Conservation (phyloP, 768 basidiomycete species). For the Phylloporus sp. region DNA sequence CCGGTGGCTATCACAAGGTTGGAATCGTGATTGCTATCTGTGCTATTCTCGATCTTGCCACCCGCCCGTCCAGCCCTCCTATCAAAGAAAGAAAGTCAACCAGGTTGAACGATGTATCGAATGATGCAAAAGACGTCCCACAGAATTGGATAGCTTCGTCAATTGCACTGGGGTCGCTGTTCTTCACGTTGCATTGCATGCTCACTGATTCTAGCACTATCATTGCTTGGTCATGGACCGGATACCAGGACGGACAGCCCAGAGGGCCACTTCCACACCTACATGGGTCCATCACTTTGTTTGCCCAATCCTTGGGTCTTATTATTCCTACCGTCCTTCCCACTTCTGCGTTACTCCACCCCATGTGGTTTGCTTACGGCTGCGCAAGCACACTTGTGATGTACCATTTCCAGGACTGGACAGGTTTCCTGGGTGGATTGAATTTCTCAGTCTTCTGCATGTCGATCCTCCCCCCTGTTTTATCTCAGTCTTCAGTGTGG, state of each 20-base stretch:
- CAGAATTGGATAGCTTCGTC: constrained; percentile 39
- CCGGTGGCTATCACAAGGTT: constrained; percentile 65
- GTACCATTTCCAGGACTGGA: constrained; percentile 61
- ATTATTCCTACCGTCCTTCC: constrained; percentile 35
- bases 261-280: constrained; percentile 70
- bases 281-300: constrained; percentile 63
- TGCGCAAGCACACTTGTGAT: constrained; percentile 48
- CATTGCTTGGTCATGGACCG: constrained; percentile 86
- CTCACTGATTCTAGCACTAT: constrained; percentile 73
- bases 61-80: constrained; percentile 32
- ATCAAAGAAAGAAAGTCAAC: not conserved
- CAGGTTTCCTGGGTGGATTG: constrained; percentile 65
- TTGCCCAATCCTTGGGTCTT: constrained; percentile 57
- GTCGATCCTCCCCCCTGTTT: constrained; percentile 53
- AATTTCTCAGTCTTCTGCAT: constrained; percentile 57
- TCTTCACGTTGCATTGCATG: constrained; percentile 70
- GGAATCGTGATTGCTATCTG: constrained; percentile 55
- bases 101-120: not conserved
- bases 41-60: constrained; percentile 53
- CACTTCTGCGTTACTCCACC: constrained; percentile 36
- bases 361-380: constrained; percentile 53
- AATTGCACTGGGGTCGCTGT: constrained; percentile 57
- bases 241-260: constrained; percentile 58
- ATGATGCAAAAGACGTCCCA: constrained; percentile 7
- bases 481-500: constrained; percentile 41